phyloP scores from a whole-genome alignment of 164 flowering plant genomes.

The Cinnamomum chago region DNA sequence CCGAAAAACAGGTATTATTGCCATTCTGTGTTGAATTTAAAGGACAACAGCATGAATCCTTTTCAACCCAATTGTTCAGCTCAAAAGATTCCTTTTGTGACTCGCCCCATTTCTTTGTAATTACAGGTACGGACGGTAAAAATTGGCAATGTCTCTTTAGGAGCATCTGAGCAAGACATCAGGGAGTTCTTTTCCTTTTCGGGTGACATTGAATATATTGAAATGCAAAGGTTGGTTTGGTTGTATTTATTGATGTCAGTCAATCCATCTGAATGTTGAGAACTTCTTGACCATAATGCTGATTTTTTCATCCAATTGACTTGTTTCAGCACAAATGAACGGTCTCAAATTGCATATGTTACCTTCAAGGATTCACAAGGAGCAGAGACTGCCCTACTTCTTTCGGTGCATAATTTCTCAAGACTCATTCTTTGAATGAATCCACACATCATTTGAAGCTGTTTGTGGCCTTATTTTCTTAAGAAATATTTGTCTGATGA shows the following conservation, averaged over 20 bases:
- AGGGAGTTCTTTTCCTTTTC: slow-evolving; percentile 38
- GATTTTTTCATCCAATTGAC: no score
- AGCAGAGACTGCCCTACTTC: slow-evolving; percentile 78
- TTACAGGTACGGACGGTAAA: slow-evolving; percentile 14
- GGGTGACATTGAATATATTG: slow-evolving; percentile 39
- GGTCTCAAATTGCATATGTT: slow-evolving; percentile 72
- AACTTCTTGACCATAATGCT: no score
- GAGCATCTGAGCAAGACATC: slow-evolving; percentile 21
- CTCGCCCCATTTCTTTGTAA: background rate
- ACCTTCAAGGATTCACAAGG: slow-evolving; percentile 77
- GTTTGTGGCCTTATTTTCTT: background rate
- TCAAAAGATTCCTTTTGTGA: background rate
- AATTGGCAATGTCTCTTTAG: slow-evolving; percentile 19
- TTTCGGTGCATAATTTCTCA: slow-evolving; percentile 46
- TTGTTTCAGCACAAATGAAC: slow-evolving; percentile 49
- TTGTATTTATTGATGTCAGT: background rate
- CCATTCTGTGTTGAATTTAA: no score
- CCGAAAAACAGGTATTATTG: no score
- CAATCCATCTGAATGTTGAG: no score
- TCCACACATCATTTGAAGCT: no score
- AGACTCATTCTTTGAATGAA: background rate
- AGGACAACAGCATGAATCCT: background rate
- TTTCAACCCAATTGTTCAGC: background rate
- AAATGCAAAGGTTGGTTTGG: slow-evolving; percentile 33
- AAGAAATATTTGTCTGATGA: background rate